Evolutionary conservation across 495 filamentous ascomycete species (phyloP), one percentile per base, ranked within the genome.

Genomic region (Penicillium silybi): DNA sequence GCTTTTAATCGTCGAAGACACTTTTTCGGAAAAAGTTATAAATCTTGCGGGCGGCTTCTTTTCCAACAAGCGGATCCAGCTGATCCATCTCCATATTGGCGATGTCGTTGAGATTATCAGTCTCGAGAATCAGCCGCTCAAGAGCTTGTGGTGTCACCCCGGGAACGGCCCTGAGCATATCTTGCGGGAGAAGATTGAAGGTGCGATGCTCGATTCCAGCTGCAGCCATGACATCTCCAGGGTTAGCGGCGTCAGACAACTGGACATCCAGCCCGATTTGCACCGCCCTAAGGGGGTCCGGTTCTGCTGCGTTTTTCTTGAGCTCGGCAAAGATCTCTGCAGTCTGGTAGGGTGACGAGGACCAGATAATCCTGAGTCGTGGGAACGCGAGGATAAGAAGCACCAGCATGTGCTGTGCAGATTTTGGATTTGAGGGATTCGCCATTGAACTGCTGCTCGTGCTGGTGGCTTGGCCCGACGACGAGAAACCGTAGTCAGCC

Each of bases 291-390:
- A 96, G 78, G 13, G 95, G 95, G 65, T 98, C 90, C 1, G 93
- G 95, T 71, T 98, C 93, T 4, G 85, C 75, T 54, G 88, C 84
- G 50, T 87, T 83, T 58, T 89, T 88, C 73, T 98, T 98, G 19
- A 98, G 76, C 58, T 91, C 87, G 34, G 89, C 85, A 67, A 97
- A 97, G 54, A 98, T 97, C 72, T 96, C 90, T 5, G 93, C 93
- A 1, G 95, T 97, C 67, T 98, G 92, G 64, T 96, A 97, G 0
- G 93, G 92, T 16, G 83, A 89, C 0, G 84, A 88, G 8, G 88
- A 92, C 93, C 93, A 98, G 55, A 98, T 92, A 45, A 98, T 85
- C 46, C 87, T 85, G 23, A 98, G 78, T 7, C 81, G 80, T 3
- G 93, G 93, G 61, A 97, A 98, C 0, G 95, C 90, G 26, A 97